Evolutionary conservation across 805 yeast genomes (phyloP), one percentile per base, ranked within the genome.

Genomic region (Kuraishia cidri): DNA sequence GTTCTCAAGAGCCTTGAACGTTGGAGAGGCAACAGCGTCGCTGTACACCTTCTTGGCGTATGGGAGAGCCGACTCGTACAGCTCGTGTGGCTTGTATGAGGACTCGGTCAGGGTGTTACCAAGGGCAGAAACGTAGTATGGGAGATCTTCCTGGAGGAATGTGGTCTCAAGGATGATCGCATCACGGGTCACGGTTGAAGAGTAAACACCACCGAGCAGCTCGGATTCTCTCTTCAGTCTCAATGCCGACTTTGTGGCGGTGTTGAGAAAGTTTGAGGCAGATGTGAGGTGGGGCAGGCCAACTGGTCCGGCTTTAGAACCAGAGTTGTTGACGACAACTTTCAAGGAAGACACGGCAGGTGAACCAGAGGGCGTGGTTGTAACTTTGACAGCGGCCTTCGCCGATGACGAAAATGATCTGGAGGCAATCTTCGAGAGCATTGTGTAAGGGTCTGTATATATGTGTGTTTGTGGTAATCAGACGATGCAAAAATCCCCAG

Each of bases 141-240:
- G 97, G 52, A 92, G 74, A 56, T 79, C 83, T 62, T 82, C 84
- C 56, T 79, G 78, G 61, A 90, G 72, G 67, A 92, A 92, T 47
- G 72, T 69, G 38, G 97, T 79, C 45, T 74, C 71, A 52, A 90
- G 72, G 40, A 83, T 74, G 43, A 92, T 73, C 48, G 79, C 68
- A 56, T 92, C 97, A 68, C 96, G 81, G 58, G 83, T 76, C 47
- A 86, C 79, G 36, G 54, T 49, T 29, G 94, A 66, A 31, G 70
- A 53, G 59, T 86, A 73, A 39, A 60, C 62, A 55, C 95, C 97
- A 46, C 98, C 97, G 44, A 90, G 69, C 44, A 92, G 74, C 66
- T 90, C 98, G 32, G 88, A 66, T 66, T 92, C 98, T 64, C 98
- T 83, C 53, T 87, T 82, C 52, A 88, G 69, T 67, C 97, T 83